These are phyloP conservation scores for Plantago ovata DNA, from an alignment of 257 asterid species.

Conservation along the genomic window DNA sequence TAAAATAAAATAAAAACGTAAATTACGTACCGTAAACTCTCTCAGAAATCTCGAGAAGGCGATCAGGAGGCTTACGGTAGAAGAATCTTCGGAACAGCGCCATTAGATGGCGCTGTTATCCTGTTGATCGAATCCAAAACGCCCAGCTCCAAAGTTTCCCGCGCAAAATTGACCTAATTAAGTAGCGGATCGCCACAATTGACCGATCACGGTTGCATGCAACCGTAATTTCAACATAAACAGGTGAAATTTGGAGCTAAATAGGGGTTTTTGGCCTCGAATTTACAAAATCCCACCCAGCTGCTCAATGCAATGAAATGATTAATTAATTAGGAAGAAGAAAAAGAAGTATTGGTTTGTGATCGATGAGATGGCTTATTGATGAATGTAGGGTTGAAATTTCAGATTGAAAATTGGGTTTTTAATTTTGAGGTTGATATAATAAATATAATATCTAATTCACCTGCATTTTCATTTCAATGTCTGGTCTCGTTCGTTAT, in stretches of 20 bases:
- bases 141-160: conserved; percentile 23
- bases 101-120: conserved; percentile 94
- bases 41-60: conserved; percentile 98
- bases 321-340: no score
- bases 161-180: conserved; percentile 28
- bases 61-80: conserved; percentile 98
- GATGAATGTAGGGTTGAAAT: no score
- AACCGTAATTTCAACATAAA: neutral
- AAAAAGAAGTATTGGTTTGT: no score
- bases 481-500: no score
- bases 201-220: conserved; percentile 27
- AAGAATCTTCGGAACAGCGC: conserved; percentile 99
- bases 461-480: no score
- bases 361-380: no score
- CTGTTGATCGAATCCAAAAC: conserved; percentile 60
- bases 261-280: neutral
- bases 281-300: no score
- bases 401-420: no score
- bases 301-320: no score
- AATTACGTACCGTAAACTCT: conserved; percentile 82
- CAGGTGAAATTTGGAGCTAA: conserved; percentile 1
- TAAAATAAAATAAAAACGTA: conserved; percentile 3
- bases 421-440: no score
- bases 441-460: no score
- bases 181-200: conserved; percentile 36